Evolutionary conservation across 1,284 basidiomycete genomes (phyloP), one percentile per base, ranked within the genome.

Genomic region (Porphyrellus sp.): DNA sequence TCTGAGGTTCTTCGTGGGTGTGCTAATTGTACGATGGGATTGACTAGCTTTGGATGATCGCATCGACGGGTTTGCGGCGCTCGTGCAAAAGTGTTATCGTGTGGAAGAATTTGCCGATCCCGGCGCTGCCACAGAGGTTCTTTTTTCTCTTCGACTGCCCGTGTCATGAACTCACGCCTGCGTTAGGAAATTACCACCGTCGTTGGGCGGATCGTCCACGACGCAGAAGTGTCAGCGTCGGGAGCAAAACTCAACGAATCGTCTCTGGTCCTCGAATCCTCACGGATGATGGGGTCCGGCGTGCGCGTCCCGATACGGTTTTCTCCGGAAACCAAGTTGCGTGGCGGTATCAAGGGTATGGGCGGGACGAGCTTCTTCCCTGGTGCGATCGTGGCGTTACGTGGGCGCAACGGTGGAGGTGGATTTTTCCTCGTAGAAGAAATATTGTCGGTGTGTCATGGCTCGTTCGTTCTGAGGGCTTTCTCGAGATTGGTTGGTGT

Each of bases 351-450:
- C 6, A 75, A 77, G 50, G 86, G 85, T 5, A 74, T 82, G 21
- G 82, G 81, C n/a, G 83, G 84, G 1, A 74, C 88, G 20, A 86
- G 89, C 0, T 67, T 99, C 28, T 99, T 95, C 65, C 93, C 94
- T 1, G 97, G 97, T 2, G 86, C 87, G 35, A 85, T 99, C 42
- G 86, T 90, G 0, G 91, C 89, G 3, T 68, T 98, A n/a, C 89
- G 84, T 59, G 97, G 97, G 0, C 82, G 82, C 63, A 98, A 98
- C 68, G 94, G 93, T 2, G 92, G 93, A 1, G 94, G 91, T 5
- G 86, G 83, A 3, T 85, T 83, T 68, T 99, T 98, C 67, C 77
- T 85, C 15, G 94, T 89, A 0, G 82, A 83, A 24, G 93, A 98
- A 64, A 77, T 98, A 13, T 70, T 98, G 33, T 76, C 86, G 61